Percentiles rank a stretch among this genome's conserved stretches.
Conservation (phyloP, 805 yeast genomes). For the Komagataella kurtzmanii region DNA sequence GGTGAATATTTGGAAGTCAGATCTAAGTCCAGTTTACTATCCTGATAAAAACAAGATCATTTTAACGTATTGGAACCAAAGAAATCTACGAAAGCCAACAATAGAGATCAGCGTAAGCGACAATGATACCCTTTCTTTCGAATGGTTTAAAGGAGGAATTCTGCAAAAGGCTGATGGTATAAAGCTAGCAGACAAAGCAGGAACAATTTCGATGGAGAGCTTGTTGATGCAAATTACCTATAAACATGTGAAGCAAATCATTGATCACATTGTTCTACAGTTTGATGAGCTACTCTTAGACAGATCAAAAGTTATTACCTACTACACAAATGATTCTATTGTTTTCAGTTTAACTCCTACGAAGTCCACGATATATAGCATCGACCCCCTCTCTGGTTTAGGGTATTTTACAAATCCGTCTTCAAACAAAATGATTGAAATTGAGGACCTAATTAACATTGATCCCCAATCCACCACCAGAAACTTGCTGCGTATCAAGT, state of each 20-base stretch:
- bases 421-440: conserved; percentile 17
- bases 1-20: conserved; percentile 42
- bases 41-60: conserved; percentile 39
- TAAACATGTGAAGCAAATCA: conserved; percentile 23
- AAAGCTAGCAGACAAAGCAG: conserved; percentile 18
- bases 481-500: conserved; percentile 30
- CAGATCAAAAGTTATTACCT: conserved; percentile 15
- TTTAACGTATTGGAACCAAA: conserved; percentile 53
- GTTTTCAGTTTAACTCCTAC: conserved; percentile 15
- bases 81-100: conserved; percentile 34
- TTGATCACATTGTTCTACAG: conserved; percentile 18
- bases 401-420: conserved; percentile 32
- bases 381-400: conserved; percentile 24
- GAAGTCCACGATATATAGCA: conserved; percentile 15
- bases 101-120: conserved; percentile 48
- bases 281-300: conserved; percentile 14
- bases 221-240: conserved; percentile 23
- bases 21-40: conserved; percentile 42
- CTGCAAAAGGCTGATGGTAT: conserved; percentile 9
- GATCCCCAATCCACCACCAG: conserved; percentile 14
- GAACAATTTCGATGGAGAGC: conserved; percentile 21
- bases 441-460: conserved; percentile 17
- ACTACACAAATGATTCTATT: conserved; percentile 11
- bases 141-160: conserved; percentile 51
- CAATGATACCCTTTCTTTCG: conserved; percentile 31